These are phyloP conservation scores for Panus rudis DNA, from an alignment of 768 basidiomycete genomes.

Conservation along the genomic window DNA sequence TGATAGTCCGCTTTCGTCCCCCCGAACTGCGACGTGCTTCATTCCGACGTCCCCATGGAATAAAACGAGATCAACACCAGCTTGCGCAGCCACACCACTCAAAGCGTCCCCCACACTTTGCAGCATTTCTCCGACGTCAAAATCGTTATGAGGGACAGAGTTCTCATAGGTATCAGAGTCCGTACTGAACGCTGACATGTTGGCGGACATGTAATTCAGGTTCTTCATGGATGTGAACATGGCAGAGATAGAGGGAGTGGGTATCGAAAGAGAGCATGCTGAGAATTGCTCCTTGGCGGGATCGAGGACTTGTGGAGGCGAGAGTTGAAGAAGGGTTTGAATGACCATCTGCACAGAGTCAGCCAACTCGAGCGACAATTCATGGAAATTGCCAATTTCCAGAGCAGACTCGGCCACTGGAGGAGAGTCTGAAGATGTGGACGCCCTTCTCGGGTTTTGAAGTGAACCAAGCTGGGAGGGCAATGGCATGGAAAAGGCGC, in stretches of 20 bases:
- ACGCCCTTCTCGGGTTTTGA: constrained; percentile 52
- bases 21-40: constrained; percentile 79
- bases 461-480: constrained; percentile 72
- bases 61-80: constrained; percentile 84
- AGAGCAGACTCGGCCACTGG: constrained; percentile 18
- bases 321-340: constrained; percentile 86
- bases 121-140: constrained; percentile 87
- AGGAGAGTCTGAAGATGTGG: constrained; percentile 16
- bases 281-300: constrained; percentile 92
- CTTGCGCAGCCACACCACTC: constrained; percentile 75
- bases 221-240: constrained; percentile 90
- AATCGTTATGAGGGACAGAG: constrained; percentile 38
- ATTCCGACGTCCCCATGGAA: constrained; percentile 86
- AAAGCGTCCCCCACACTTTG: constrained; percentile 86
- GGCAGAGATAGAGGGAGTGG: constrained; percentile 81
- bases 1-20: constrained; percentile 78
- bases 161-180: constrained; percentile 8
- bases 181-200: constrained; percentile 49
- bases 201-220: constrained; percentile 89
- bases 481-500: constrained; percentile 76
- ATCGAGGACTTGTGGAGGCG: constrained; percentile 84
- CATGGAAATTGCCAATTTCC: constrained; percentile 42
- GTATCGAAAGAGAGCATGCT: constrained; percentile 80
- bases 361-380: constrained; percentile 81
- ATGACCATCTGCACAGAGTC: constrained; percentile 88